A percentile compares a stretch with the other conserved stretches of the same genome.
Conservation (phyloP, 805 yeast genomes). For the Candida boidinii region DNA sequence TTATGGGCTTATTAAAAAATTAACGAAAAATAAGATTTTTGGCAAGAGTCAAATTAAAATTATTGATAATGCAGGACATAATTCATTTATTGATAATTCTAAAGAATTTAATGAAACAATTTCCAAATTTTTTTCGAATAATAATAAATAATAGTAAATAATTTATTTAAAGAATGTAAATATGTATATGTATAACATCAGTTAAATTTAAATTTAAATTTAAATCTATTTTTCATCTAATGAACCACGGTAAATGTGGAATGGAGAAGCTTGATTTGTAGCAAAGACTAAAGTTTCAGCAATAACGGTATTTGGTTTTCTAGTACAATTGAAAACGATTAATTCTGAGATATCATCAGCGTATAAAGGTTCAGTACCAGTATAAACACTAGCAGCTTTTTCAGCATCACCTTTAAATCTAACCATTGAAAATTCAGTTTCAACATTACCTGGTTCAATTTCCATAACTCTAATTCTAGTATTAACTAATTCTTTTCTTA, state of each 20-base stretch:
- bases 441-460: slow-evolving; percentile 73
- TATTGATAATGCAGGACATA: slow-evolving; percentile 64
- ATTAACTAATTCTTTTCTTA: slow-evolving; percentile 46
- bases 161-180: background rate
- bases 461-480: slow-evolving; percentile 60
- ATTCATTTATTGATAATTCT: slow-evolving; percentile 61
- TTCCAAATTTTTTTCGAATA: slow-evolving; percentile 30
- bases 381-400: slow-evolving; percentile 58
- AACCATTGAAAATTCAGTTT: slow-evolving; percentile 64
- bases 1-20: slow-evolving; percentile 25
- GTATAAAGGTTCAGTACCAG: slow-evolving; percentile 58
- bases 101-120: slow-evolving; percentile 41
- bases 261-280: slow-evolving; percentile 74
- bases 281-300: slow-evolving; percentile 83
- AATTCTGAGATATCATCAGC: slow-evolving; percentile 73
- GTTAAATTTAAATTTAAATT: background rate
- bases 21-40: no score
- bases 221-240: background rate
- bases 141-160: background rate
- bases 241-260: slow-evolving; percentile 40
- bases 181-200: background rate
- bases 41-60: no score
- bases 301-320: slow-evolving; percentile 64
- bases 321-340: slow-evolving; percentile 56
- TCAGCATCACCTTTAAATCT: slow-evolving; percentile 55